These are phyloP conservation scores for Gossypium schwendimanii DNA, from an alignment of 441 rosid species.

Conservation along the genomic window DNA sequence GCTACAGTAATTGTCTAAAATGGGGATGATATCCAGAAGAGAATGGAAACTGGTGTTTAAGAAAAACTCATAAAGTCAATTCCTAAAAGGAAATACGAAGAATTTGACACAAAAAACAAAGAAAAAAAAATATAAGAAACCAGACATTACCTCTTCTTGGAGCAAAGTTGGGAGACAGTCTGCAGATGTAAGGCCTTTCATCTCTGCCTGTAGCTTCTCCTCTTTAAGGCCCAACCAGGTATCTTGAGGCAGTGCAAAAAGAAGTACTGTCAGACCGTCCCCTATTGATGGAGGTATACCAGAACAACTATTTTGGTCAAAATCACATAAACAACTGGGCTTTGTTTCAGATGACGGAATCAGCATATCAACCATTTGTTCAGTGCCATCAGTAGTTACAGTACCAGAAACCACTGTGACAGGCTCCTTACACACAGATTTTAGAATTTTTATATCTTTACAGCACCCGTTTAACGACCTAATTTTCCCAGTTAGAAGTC, in stretches of 20 bases:
- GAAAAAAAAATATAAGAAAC: background rate
- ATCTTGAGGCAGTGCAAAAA: conserved; percentile 25
- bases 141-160: conserved; percentile 28
- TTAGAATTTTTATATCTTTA: conserved; percentile 18
- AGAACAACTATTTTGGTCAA: conserved; percentile 16
- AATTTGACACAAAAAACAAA: background rate
- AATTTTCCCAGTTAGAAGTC: conserved; percentile 23
- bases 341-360: conserved; percentile 21
- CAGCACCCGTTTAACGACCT: conserved; percentile 14
- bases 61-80: background rate
- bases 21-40: background rate
- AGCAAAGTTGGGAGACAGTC: conserved; percentile 23
- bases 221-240: conserved; percentile 29
- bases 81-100: background rate
- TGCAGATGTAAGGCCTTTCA: conserved; percentile 13
- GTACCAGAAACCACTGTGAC: conserved; percentile 27
- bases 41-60: background rate
- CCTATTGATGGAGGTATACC: conserved; percentile 21
- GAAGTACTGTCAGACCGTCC: conserved; percentile 26
- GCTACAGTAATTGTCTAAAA: background rate
- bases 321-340: conserved; percentile 14
- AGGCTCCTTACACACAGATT: conserved; percentile 10
- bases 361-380: conserved; percentile 20
- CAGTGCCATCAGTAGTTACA: conserved; percentile 10
- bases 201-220: conserved; percentile 16